Base-by-base conservation (phyloP, 192 early-diverging fungal species). In the Geranomyces variabilis region DNA sequence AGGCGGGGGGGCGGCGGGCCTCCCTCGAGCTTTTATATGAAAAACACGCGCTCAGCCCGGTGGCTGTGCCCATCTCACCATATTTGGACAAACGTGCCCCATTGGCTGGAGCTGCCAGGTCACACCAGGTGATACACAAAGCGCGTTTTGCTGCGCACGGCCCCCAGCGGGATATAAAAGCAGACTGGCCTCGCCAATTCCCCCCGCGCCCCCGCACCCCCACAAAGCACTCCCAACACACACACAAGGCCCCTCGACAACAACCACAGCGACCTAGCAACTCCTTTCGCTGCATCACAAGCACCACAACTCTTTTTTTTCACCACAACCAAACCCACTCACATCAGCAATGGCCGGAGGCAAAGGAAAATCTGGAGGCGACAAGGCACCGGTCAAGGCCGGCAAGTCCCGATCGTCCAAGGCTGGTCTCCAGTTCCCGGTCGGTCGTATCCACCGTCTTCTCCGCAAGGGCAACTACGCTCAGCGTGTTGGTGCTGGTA, bases 401-500 rank as follows among this genome's bases (percentile, higher is more conserved):
- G 57, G 82, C 75, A 89, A 93, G 81, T 92, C 91, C 62, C 90
- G 93, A 73, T 95, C 93, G 34, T 81, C 89, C 77, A 90, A 91
- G 80, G 95, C 93, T 75, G 95, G 93, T 82, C 91, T 95, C 77
- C 93, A 94, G 83, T 97, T 97, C 90, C 95, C 70, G 5, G 70
- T 67, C 36, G 93, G 93, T 77, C 93, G 95, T 93, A 91, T 96
- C 81, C 93, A 96, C 85, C 92, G 93, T 88, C 88, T 93, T 63
- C 87, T 97, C 59, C 88, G 93, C 77, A 92, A 91, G 81, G 95
- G 95, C 62, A 94, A 94, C 87, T 96, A 95, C 83, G 93, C 95
- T 75, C 89, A 90, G 79, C 89, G 94, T 84, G 89, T 95, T 59
- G 93, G 92, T 80, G 93, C 93, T 72, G 93, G 81, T 73, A 67